phyloP scores from a whole-genome alignment of 2,329 filamentous ascomycete species.

The Alternaria infectoria region DNA sequence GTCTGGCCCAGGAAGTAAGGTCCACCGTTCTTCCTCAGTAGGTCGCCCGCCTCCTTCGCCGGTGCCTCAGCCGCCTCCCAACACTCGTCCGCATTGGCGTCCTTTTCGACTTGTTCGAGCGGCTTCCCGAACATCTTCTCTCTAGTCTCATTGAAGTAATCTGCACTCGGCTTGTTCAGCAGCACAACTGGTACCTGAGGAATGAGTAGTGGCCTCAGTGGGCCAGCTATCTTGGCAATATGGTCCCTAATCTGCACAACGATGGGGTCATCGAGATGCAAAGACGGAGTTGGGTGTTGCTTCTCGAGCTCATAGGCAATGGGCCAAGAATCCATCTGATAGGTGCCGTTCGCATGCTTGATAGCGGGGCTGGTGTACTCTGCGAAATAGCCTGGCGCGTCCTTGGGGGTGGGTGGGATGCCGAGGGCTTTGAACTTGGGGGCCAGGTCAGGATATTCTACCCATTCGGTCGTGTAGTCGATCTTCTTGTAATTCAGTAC shows the following conservation, averaged over 20 bases:
- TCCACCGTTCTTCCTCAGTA: slow-evolving; percentile 64
- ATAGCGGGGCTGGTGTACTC: slow-evolving; percentile 65
- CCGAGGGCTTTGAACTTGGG: slow-evolving; percentile 56
- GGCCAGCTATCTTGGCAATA: slow-evolving; percentile 34
- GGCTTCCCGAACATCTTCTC: slow-evolving; percentile 58
- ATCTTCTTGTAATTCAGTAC: slow-evolving; percentile 71
- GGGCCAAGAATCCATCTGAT: slow-evolving; percentile 67
- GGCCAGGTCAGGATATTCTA: slow-evolving; percentile 71
- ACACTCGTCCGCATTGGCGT: slow-evolving; percentile 57
- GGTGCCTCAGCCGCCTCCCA: slow-evolving; percentile 56
- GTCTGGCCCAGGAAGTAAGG: slow-evolving; percentile 67
- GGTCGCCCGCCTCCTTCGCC: slow-evolving; percentile 45
- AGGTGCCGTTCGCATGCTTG: slow-evolving; percentile 61
- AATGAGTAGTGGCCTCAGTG: slow-evolving; percentile 38
- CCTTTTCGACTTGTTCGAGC: slow-evolving; percentile 57
- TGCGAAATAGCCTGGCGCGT: slow-evolving; percentile 38
- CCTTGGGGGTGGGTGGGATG: slow-evolving; percentile 54
- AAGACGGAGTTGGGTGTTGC: slow-evolving; percentile 62
- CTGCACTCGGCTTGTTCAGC: slow-evolving; percentile 58
- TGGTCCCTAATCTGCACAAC: slow-evolving; percentile 54
- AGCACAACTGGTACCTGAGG: slow-evolving; percentile 58
- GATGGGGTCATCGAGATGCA: slow-evolving; percentile 64
- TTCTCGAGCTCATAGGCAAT: slow-evolving; percentile 68
- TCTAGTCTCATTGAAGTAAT: slow-evolving; percentile 65
- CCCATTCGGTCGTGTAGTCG: slow-evolving; percentile 72